A percentile compares a stretch with the other conserved stretches of the same genome.
Conservation (phyloP, 2,329 filamentous ascomycete species). For the Amauroascus niger region DNA sequence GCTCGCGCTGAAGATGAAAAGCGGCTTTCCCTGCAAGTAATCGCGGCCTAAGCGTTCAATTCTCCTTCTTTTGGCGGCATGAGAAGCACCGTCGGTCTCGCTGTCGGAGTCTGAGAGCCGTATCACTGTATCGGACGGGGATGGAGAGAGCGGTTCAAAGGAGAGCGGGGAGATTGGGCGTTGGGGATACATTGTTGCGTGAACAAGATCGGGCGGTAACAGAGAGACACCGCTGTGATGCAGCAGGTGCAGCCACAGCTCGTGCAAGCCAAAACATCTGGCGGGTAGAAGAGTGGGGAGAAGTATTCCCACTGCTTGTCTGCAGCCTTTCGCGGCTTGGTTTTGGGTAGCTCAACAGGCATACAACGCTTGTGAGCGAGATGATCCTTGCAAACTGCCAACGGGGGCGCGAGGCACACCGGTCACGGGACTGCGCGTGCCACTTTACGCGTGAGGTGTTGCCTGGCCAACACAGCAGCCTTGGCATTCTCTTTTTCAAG, state of each 20-base stretch:
- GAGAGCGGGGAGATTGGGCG: constrained; percentile 25
- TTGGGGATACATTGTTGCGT: constrained; percentile 11
- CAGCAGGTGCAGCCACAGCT: constrained; percentile 11
- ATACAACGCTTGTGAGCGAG: not conserved
- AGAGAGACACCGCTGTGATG: constrained; percentile 2
- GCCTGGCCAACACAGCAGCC: constrained; percentile 3
- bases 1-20: constrained; percentile 40
- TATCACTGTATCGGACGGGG: constrained; percentile 20
- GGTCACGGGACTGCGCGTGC: constrained; percentile 8
- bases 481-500: too few species aligned
- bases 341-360: too few species aligned
- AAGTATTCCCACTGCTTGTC: not conserved
- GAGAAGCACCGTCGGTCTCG: constrained; percentile 27
- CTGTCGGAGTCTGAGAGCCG: constrained; percentile 29
- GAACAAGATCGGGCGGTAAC: not conserved
- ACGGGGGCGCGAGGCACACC: not conserved
- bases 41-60: constrained; percentile 35
- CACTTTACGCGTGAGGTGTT: constrained; percentile 10
- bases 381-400: not conserved
- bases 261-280: constrained; percentile 10
- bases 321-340: too few species aligned
- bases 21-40: constrained; percentile 35
- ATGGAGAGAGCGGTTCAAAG: constrained; percentile 27
- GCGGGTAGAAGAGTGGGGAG: not conserved
- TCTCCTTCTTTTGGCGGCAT: constrained; percentile 33